phyloP scores from a whole-genome alignment of 805 yeast species.

The Wickerhamiella hasegawae region DNA sequence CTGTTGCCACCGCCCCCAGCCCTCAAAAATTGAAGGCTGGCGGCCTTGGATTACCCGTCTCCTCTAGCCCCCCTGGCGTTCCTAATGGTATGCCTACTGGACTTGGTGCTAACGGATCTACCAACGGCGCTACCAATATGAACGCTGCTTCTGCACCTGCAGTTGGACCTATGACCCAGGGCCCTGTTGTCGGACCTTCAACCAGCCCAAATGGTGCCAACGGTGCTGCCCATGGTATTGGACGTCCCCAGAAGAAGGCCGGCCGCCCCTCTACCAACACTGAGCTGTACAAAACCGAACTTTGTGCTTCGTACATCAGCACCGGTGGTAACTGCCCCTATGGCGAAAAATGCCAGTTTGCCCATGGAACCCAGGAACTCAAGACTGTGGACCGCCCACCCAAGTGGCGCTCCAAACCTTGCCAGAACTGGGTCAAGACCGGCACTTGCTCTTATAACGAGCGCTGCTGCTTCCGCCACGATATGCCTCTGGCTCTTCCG shows the following conservation, averaged over 20 bases:
- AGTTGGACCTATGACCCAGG: too few species aligned
- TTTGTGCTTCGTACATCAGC: slow-evolving; percentile 63
- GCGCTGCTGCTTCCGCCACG: slow-evolving; percentile 82
- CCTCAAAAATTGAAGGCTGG: too few species aligned
- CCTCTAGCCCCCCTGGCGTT: too few species aligned
- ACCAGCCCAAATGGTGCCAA: not conserved
- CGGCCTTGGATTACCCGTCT: too few species aligned
- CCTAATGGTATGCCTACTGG: too few species aligned
- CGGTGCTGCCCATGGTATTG: slow-evolving; percentile 2
- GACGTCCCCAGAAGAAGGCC: slow-evolving; percentile 16
- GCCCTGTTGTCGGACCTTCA: slow-evolving; percentile 4
- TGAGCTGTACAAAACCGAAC: slow-evolving; percentile 75
- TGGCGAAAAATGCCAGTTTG: slow-evolving; percentile 86
- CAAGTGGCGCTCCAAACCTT: slow-evolving; percentile 82
- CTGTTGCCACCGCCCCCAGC: too few species aligned
- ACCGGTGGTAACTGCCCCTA: slow-evolving; percentile 66
- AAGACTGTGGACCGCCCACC: slow-evolving; percentile 56
- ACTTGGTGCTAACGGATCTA: too few species aligned
- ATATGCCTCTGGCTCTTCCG: slow-evolving; percentile 12
- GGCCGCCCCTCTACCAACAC: slow-evolving; percentile 30
- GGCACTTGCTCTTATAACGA: slow-evolving; percentile 81
- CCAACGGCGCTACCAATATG: too few species aligned
- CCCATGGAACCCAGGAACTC: slow-evolving; percentile 71
- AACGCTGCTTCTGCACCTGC: too few species aligned
- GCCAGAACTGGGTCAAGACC: slow-evolving; percentile 70